phyloP scores from a whole-genome alignment of 2,329 filamentous ascomycete genomes.

The Ophiostoma pallidulum region DNA sequence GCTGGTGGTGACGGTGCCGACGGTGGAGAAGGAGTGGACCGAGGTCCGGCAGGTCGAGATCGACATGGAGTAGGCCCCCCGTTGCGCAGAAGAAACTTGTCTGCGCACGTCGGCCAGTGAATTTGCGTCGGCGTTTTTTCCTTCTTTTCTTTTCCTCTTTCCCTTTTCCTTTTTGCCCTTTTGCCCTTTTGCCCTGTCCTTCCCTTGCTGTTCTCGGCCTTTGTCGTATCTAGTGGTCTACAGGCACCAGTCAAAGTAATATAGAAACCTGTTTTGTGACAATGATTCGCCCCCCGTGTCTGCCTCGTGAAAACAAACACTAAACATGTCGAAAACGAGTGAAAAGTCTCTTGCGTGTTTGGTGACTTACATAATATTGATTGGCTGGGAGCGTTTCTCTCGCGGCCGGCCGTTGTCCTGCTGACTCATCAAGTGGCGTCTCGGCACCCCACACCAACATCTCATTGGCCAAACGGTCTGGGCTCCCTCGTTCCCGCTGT shows the following conservation, averaged over 20 bases:
- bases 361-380: background rate
- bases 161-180: background rate
- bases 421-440: background rate
- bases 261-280: background rate
- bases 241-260: background rate
- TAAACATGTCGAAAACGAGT: no score
- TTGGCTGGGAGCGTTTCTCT: conserved; percentile 1
- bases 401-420: background rate
- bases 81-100: no score
- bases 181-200: background rate
- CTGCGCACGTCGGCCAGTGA: no score
- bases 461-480: no score
- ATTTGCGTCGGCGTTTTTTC: background rate
- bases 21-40: conserved; percentile 51
- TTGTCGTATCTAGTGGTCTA: background rate
- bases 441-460: background rate
- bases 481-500: no score
- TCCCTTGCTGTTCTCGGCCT: background rate
- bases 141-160: background rate
- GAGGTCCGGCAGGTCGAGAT: conserved; percentile 53
- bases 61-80: conserved; percentile 27
- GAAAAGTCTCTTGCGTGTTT: background rate
- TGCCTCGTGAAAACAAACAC: conserved; percentile 4
- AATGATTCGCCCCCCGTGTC: background rate
- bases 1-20: conserved; percentile 66